Conservation (phyloP, 192 early-diverging fungal species). For the Thamnidium elegans region DNA sequence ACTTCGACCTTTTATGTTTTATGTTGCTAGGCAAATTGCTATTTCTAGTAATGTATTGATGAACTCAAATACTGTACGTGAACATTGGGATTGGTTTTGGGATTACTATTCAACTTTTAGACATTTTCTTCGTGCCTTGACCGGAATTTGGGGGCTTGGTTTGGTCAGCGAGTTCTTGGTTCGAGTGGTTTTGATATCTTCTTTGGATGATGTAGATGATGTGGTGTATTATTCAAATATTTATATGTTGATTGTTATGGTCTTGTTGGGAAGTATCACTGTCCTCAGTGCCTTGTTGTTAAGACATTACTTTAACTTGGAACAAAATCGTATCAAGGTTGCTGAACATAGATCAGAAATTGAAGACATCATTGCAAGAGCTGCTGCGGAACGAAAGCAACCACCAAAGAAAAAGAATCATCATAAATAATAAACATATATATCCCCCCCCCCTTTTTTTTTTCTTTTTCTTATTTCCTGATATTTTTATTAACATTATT, state of each 20-base stretch:
- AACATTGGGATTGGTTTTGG: slow-evolving; percentile 40
- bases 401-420: not conserved
- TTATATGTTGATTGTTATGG: slow-evolving; percentile 28
- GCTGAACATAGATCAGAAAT: slow-evolving; percentile 22
- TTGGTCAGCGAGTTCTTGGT: slow-evolving; percentile 43
- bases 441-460: not conserved
- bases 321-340: slow-evolving; percentile 19
- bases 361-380: slow-evolving; percentile 18
- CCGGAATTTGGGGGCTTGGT: slow-evolving; percentile 39
- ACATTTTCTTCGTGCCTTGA: slow-evolving; percentile 29
- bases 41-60: slow-evolving; percentile 25
- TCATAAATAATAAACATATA: not conserved
- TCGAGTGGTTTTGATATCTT: slow-evolving; percentile 25
- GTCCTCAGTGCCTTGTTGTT: slow-evolving; percentile 21
- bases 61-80: slow-evolving; percentile 27
- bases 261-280: slow-evolving; percentile 21
- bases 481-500: not conserved
- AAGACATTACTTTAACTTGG: slow-evolving; percentile 25
- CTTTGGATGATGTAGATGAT: slow-evolving; percentile 26
- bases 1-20: slow-evolving; percentile 39
- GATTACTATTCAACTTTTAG: slow-evolving; percentile 35
- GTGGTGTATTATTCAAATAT: slow-evolving; percentile 36
- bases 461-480: too few relatives aligned
- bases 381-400: slow-evolving; percentile 13
- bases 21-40: slow-evolving; percentile 36